These are phyloP conservation scores for Suillus occidentalis DNA, from an alignment of 768 basidiomycete genomes.

Conservation along the genomic window DNA sequence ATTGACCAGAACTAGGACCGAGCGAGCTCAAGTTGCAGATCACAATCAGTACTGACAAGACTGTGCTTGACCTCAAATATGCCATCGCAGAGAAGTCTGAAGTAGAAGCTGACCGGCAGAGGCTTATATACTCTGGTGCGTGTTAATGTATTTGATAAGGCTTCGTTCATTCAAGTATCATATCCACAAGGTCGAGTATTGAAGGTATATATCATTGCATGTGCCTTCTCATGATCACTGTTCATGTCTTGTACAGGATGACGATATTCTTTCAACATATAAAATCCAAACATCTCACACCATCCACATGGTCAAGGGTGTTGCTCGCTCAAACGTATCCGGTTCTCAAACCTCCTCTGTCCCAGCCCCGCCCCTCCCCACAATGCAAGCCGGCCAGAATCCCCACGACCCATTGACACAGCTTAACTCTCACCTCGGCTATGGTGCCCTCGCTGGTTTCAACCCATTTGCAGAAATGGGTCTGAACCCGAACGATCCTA, in stretches of 20 bases:
- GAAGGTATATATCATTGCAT: constrained; percentile 45
- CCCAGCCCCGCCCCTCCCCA: constrained; percentile 61
- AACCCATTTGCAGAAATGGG: constrained; percentile 95
- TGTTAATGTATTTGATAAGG: constrained; percentile 6
- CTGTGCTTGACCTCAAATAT: constrained; percentile 87
- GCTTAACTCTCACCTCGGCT: constrained; percentile 75
- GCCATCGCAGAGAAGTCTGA: constrained; percentile 84
- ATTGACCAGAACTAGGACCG: constrained; percentile 52
- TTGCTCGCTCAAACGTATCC: constrained; percentile 44
- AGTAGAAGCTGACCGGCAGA: constrained; percentile 82
- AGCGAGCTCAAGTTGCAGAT: constrained; percentile 93
- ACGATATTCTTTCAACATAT: constrained; percentile 79
- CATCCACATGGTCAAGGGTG: constrained; percentile 92
- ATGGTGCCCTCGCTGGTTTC: constrained; percentile 78
- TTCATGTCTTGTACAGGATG: constrained; percentile 53
- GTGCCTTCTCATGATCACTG: constrained; percentile 10
- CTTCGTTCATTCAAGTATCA: neutral
- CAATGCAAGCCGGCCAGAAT: constrained; percentile 92
- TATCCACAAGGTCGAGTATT: constrained; percentile 59
- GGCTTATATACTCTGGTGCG: constrained; percentile 90
- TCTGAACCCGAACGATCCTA: constrained; percentile 88
- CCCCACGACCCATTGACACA: constrained; percentile 83
- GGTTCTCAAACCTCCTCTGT: constrained; percentile 42
- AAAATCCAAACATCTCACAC: constrained; percentile 90
- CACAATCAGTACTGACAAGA: constrained; percentile 76